Percentiles rank a stretch among this genome's conserved stretches.
Evolutionary conservation across 352 stramenopile species (phyloP).

Genomic region (Thalassiosira livingstoniorum): DNA sequence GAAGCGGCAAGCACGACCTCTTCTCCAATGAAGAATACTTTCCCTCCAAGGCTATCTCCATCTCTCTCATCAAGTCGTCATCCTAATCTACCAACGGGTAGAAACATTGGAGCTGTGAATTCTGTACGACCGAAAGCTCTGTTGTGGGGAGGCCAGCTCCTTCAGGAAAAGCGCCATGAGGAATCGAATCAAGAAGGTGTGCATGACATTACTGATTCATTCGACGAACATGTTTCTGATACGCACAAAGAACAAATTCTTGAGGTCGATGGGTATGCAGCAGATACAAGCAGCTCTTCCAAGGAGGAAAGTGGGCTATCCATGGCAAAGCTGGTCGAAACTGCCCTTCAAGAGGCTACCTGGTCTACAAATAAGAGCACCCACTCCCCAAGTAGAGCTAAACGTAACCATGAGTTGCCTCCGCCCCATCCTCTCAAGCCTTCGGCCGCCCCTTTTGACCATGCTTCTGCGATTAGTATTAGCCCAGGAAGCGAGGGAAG

Average conservation of each 20-base stretch:
- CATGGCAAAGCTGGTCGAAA: conserved; percentile 28
- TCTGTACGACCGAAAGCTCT: background rate
- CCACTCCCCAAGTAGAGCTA: background rate
- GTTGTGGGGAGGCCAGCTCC: conserved; percentile 17
- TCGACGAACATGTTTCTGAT: too few relatives aligned
- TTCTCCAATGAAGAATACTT: background rate
- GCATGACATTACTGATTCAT: too few relatives aligned
- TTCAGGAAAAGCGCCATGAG: background rate
- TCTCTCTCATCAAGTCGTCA: background rate
- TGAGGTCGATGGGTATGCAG: too few relatives aligned
- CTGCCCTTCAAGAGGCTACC: conserved; percentile 26
- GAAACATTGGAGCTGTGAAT: background rate
- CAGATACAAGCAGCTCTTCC: background rate
- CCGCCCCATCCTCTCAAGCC: conserved; percentile 23
- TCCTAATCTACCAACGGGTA: background rate
- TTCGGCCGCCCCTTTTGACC: background rate
- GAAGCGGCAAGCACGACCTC: conserved; percentile 8
- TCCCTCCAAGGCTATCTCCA: background rate
- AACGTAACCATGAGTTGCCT: conserved; percentile 1
- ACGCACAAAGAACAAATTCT: too few relatives aligned
- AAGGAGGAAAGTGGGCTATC: background rate
- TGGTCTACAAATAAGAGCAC: conserved; percentile 25
- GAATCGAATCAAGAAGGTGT: too few relatives aligned
- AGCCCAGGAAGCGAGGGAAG: too few relatives aligned
- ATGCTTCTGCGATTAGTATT: background rate